phyloP scores from a whole-genome alignment of 495 filamentous ascomycete genomes.

The Aspergillus olivimuriae region DNA sequence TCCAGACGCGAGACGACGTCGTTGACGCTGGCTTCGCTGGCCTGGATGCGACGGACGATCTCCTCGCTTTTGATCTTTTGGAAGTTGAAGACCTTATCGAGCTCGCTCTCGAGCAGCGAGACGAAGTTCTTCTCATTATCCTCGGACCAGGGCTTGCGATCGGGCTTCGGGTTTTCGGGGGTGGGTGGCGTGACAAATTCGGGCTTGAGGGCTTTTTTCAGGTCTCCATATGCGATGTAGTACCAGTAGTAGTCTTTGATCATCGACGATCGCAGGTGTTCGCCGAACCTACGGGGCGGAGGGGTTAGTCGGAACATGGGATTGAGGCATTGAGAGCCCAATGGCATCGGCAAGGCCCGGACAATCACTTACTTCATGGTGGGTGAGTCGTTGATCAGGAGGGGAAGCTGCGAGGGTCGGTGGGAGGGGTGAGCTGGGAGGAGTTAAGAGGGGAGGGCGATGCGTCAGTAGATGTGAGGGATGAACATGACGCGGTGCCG shows the following conservation, averaged over 20 bases:
- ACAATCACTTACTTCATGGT: constrained; percentile 5
- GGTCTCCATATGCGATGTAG: constrained; percentile 94
- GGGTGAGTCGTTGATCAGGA: not conserved
- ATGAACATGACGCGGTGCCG: not conserved
- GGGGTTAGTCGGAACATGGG: not conserved
- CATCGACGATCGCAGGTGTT: constrained; percentile 86
- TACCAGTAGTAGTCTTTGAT: constrained; percentile 94
- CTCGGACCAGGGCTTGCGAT: constrained; percentile 73
- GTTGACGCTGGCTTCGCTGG: constrained; percentile 79
- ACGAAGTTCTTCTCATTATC: constrained; percentile 91
- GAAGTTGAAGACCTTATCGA: constrained; percentile 95
- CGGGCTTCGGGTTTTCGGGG: constrained; percentile 47
- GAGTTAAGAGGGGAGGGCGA: not conserved
- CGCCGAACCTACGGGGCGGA: constrained; percentile 73
- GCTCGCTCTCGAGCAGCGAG: constrained; percentile 73
- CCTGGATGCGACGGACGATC: constrained; percentile 81
- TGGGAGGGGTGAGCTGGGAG: not conserved
- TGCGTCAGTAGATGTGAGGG: not conserved
- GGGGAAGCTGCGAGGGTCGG: not conserved
- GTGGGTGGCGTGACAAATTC: constrained; percentile 52
- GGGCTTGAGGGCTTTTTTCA: constrained; percentile 81
- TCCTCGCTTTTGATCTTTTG: constrained; percentile 93
- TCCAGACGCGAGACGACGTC: constrained; percentile 75
- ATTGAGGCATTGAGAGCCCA: not conserved
- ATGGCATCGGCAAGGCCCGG: not conserved